Base-by-base conservation (phyloP, 257 asterid species). In the Perilla frutescens region DNA sequence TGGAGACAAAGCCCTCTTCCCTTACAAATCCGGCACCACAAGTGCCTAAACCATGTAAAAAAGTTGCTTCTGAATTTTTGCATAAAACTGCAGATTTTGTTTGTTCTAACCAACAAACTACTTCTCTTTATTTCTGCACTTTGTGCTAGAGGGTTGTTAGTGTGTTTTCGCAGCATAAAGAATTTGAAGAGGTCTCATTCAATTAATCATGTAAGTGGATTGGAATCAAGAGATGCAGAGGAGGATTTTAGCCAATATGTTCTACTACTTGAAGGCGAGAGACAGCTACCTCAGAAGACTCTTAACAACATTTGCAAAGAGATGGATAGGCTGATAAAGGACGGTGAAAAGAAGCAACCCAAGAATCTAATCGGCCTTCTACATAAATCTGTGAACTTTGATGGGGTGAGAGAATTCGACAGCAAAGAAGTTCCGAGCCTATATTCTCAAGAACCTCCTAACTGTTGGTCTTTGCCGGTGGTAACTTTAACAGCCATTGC, bases 401-500 rank as follows among this genome's bases (percentile, higher is more conserved):
- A 48, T 4, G 71, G 71, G 13, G 59, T 66, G 6, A 4, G 57
- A 29, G 6, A 6, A 5, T 65, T 65, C 11, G 57, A 65, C 58
- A 66, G 71, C 45, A 13, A 7, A 10, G 32, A 13, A 14, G 44
- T 48, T 51, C 47, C 8, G 0, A 13, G 59, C n/a, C 26, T 48
- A 13, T 47, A 48, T 66, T 66, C 47, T 31, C 71, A 31, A 47
- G 59, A 66, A 32, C 47, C 59, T 12, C 59, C 71, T 3, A 48
- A 66, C 13, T 47, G 47, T 4, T 66, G 71, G 71, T 13, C 71
- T 13, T 32, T 66, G 4, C 71, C 59, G 2, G 1, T 66, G n/a
- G 71, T 48, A 47, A 66, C 71, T 4, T 48, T 66, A 8, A 32
- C 47, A 2, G n/a, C 34, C 44, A 66, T 66, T 32, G 11, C 59